phyloP scores from a whole-genome alignment of 1,284 basidiomycete species.

The Boletellus dicymbophilus region DNA sequence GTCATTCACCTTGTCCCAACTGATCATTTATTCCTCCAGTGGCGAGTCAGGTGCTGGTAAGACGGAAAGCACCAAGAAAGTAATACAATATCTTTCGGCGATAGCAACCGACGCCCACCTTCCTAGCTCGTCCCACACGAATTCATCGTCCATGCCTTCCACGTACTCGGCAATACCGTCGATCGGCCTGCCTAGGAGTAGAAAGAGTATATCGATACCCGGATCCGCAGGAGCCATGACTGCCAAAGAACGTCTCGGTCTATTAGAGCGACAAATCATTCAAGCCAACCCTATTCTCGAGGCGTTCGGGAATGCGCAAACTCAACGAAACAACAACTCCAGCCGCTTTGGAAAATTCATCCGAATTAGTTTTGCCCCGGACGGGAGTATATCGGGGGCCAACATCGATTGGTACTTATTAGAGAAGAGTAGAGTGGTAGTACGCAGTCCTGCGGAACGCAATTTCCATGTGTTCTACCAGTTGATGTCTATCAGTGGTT shows the following conservation, averaged over 20 bases:
- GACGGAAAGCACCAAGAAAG: conserved; percentile 99
- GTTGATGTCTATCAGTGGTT: conserved; percentile 67
- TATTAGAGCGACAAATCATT: conserved; percentile 95
- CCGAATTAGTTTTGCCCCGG: conserved; percentile 91
- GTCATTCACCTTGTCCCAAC: background rate
- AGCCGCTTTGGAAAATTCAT: conserved; percentile 99
- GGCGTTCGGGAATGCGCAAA: conserved; percentile 99
- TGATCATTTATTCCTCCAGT: conserved; percentile 40
- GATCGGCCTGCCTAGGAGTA: conserved; percentile 59
- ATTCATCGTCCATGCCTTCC: conserved; percentile 47
- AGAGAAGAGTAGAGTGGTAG: conserved; percentile 96
- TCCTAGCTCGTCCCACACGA: conserved; percentile 62
- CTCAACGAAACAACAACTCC: conserved; percentile 98
- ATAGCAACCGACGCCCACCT: conserved; percentile 85
- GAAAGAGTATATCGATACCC: conserved; percentile 45
- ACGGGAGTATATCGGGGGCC: conserved; percentile 96
- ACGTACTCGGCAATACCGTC: conserved; percentile 56
- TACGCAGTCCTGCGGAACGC: conserved; percentile 87
- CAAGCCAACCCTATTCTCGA: conserved; percentile 99
- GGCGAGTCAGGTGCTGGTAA: conserved; percentile 99
- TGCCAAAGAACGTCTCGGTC: conserved; percentile 74
- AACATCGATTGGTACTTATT: conserved; percentile 99
- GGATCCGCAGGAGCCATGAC: conserved; percentile 49
- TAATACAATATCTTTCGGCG: conserved; percentile 98
- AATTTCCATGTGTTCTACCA: conserved; percentile 99